Percentiles rank a stretch among this genome's conserved stretches.
Evolutionary conservation across 2,329 filamentous ascomycete genomes (phyloP).

Genomic region (Arthrobotrys iridis): DNA sequence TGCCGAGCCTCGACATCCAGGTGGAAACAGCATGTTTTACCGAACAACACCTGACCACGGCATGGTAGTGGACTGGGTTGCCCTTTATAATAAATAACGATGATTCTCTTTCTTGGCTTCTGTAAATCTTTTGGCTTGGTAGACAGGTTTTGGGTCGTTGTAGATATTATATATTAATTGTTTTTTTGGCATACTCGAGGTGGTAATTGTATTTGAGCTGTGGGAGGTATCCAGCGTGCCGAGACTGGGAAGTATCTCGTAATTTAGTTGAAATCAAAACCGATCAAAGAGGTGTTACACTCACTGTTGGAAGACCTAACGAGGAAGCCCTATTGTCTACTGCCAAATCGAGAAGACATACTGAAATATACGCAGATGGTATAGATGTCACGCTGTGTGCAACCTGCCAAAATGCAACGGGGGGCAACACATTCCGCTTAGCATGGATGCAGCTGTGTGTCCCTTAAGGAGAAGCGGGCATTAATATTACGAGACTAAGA

Average conservation of each 20-base stretch:
- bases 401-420: conserved; percentile 21
- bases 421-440: conserved; percentile 11
- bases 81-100: conserved; percentile 59
- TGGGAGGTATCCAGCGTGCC: too few relatives aligned
- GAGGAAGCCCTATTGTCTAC: not conserved
- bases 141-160: too few relatives aligned
- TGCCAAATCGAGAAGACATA: not conserved
- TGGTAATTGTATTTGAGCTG: too few relatives aligned
- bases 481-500: too few relatives aligned
- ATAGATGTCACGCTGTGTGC: conserved; percentile 22
- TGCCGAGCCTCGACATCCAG: not conserved
- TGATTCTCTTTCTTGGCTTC: not conserved
- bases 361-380: conserved; percentile 13
- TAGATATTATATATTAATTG: too few relatives aligned
- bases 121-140: not conserved
- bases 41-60: conserved; percentile 60
- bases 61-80: conserved; percentile 63
- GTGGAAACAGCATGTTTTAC: not conserved
- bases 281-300: not conserved
- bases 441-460: too few relatives aligned
- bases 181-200: too few relatives aligned
- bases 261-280: too few relatives aligned
- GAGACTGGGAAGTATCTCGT: too few relatives aligned
- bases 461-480: too few relatives aligned
- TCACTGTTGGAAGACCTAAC: not conserved